A percentile compares a stretch with the other conserved stretches of the same genome.
phyloP scores from a whole-genome alignment of 306 rosid species.

The Trifolium fragiferum region DNA sequence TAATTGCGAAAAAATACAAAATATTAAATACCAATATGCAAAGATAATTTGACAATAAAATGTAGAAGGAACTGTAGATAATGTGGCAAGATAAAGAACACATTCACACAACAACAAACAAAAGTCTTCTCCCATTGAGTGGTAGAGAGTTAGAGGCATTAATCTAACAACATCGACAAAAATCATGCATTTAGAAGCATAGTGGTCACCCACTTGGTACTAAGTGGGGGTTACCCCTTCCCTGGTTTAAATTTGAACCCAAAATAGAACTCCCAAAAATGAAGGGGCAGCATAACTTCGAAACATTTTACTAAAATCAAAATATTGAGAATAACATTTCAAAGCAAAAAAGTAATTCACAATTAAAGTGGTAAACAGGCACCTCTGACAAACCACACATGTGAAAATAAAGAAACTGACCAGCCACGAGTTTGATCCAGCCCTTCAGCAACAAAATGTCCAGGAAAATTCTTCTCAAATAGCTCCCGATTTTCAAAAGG shows the following conservation, averaged over 20 bases:
- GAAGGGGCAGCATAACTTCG: background rate
- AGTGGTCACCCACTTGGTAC: background rate
- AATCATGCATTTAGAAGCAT: conserved; percentile 1
- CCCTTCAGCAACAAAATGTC: conserved; percentile 98
- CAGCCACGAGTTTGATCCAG: conserved; percentile 98
- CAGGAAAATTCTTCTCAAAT: conserved; percentile 92
- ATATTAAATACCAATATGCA: background rate
- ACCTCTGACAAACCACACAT: conserved; percentile 25
- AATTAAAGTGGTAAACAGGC: conserved; percentile 20
- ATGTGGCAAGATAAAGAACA: conserved; percentile 25
- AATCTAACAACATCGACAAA: background rate
- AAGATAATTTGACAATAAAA: conserved; percentile 7
- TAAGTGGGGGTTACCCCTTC: background rate
- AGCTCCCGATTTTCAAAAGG: conserved; percentile 87
- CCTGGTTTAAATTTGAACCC: conserved; percentile 24
- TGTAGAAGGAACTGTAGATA: conserved; percentile 22
- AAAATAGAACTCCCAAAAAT: conserved; percentile 14
- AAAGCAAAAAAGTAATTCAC: conserved; percentile 20
- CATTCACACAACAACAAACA: background rate
- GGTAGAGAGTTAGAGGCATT: background rate
- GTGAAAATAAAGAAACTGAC: conserved; percentile 56
- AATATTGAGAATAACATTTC: conserved; percentile 11
- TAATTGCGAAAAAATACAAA: background rate
- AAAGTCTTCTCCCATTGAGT: background rate
- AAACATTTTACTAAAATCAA: background rate